phyloP scores from a whole-genome alignment of 2,329 filamentous ascomycete genomes.

The Ciborinia camelliae region DNA sequence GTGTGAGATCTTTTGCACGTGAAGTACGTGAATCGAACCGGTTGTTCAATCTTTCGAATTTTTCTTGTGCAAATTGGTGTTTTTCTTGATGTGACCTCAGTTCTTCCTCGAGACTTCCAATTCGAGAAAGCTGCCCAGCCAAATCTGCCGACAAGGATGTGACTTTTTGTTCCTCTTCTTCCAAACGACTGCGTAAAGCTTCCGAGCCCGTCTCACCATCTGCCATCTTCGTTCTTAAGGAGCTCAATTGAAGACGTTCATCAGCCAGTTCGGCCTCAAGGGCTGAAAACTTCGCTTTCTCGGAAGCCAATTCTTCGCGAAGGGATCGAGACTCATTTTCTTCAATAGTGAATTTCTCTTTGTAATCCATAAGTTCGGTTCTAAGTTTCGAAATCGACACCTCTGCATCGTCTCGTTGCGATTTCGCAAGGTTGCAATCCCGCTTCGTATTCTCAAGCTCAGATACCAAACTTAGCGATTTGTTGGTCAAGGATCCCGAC shows the following conservation, averaged over 20 bases:
- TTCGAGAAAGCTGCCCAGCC: constrained; percentile 70
- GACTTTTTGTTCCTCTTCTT: constrained; percentile 71
- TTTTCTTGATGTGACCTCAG: constrained; percentile 66
- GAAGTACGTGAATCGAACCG: constrained; percentile 67
- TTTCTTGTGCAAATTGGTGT: constrained; percentile 51
- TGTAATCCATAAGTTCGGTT: constrained; percentile 52
- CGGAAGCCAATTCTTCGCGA: constrained; percentile 51
- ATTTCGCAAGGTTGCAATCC: constrained; percentile 55
- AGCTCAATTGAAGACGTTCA: constrained; percentile 65
- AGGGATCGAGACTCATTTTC: constrained; percentile 52
- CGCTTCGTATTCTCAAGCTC: constrained; percentile 59
- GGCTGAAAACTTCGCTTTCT: constrained; percentile 52
- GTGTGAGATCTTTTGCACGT: constrained; percentile 78
- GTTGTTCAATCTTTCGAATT: constrained; percentile 48
- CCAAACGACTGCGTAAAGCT: constrained; percentile 68
- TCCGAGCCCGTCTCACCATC: constrained; percentile 84
- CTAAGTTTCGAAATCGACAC: constrained; percentile 54
- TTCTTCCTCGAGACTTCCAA: constrained; percentile 73
- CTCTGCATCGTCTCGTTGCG: constrained; percentile 61
- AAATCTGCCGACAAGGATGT: constrained; percentile 66
- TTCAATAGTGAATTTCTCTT: constrained; percentile 50
- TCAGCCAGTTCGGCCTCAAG: constrained; percentile 58
- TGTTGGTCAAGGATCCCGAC: constrained; percentile 56
- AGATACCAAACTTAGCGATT: constrained; percentile 56
- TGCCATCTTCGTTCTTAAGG: constrained; percentile 67